Conservation (phyloP, 2,329 filamentous ascomycete species). For the Xylariaceae sp. region DNA sequence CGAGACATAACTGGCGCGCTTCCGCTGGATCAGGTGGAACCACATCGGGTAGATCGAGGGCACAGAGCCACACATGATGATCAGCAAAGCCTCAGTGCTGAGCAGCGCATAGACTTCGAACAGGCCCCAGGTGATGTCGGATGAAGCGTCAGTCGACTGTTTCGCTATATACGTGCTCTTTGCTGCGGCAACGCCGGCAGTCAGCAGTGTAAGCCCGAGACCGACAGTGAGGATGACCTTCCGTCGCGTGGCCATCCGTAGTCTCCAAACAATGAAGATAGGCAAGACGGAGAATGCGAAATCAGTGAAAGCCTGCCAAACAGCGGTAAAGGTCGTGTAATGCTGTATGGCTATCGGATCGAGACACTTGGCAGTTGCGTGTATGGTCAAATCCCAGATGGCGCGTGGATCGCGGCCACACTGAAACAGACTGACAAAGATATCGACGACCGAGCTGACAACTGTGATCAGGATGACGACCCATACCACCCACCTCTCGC, state of each 20-base stretch:
- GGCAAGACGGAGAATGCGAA: conserved; percentile 9
- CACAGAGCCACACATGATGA: conserved; percentile 12
- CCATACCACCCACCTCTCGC: conserved; percentile 10
- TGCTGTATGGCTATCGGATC: neutral
- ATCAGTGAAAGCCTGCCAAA: conserved; percentile 9
- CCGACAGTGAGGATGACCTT: conserved; percentile 9
- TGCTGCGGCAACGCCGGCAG: conserved; percentile 2
- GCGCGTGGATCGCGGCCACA: conserved; percentile 7
- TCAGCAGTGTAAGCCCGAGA: conserved; percentile 13
- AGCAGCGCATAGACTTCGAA: conserved; percentile 2
- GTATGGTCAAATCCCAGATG: conserved; percentile 3
- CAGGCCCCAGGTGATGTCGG: conserved; percentile 3
- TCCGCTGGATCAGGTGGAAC: neutral
- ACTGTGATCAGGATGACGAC: conserved; percentile 4
- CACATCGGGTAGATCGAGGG: conserved; percentile 9
- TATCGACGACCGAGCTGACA: conserved; percentile 8
- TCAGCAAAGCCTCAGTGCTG: conserved; percentile 6
- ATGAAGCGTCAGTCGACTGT: neutral
- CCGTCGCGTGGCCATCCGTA: conserved; percentile 6
- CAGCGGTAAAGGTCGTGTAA: conserved; percentile 10
- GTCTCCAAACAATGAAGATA: conserved; percentile 9
- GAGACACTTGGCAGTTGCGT: conserved; percentile 3
- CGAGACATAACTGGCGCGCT: neutral
- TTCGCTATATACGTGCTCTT: conserved; percentile 6
- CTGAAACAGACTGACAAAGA: conserved; percentile 8